A percentile compares a stretch with the other conserved stretches of the same genome.
These are phyloP conservation scores for Clavispora fructus DNA, from an alignment of 805 yeast species.

Conservation along the genomic window DNA sequence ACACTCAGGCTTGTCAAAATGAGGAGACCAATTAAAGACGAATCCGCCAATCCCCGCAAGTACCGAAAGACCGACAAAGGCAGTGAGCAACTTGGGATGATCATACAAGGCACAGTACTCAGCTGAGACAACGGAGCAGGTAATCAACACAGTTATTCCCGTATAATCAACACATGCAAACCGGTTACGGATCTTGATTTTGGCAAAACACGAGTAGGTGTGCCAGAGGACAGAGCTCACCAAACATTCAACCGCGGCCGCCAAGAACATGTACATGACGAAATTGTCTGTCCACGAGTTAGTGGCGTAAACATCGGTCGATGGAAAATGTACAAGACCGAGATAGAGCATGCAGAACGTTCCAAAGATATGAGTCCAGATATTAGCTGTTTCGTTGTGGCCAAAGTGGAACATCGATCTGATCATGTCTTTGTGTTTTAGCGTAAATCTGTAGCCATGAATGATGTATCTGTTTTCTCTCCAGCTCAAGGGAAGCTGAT, in stretches of 20 bases:
- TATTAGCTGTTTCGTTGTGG: conserved; percentile 89
- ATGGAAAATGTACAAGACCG: conserved; percentile 58
- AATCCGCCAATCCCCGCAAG: conserved; percentile 70
- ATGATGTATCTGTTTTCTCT: conserved; percentile 84
- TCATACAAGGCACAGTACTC: conserved; percentile 75
- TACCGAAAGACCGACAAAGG: conserved; percentile 57
- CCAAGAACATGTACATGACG: conserved; percentile 58
- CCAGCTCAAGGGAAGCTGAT: conserved; percentile 89
- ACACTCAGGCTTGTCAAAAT: conserved; percentile 82
- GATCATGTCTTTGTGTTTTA: conserved; percentile 54
- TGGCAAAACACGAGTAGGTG: conserved; percentile 77
- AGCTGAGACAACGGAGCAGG: conserved; percentile 82
- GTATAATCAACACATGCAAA: conserved; percentile 94
- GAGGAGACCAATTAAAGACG: conserved; percentile 84
- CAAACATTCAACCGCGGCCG: conserved; percentile 73
- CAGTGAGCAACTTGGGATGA: conserved; percentile 42
- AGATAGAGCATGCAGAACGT: conserved; percentile 53
- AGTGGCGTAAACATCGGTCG: conserved; percentile 41
- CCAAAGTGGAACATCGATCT: conserved; percentile 50
- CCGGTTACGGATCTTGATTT: conserved; percentile 53
- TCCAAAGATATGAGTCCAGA: conserved; percentile 88
- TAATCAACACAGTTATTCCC: conserved; percentile 85
- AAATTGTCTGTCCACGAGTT: conserved; percentile 42
- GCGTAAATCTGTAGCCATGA: conserved; percentile 79
- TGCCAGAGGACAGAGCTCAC: conserved; percentile 85